Evolutionary conservation across 2,329 filamentous ascomycete genomes (phyloP), one percentile per base, ranked within the genome.

Genomic region (Xylaria sp.): DNA sequence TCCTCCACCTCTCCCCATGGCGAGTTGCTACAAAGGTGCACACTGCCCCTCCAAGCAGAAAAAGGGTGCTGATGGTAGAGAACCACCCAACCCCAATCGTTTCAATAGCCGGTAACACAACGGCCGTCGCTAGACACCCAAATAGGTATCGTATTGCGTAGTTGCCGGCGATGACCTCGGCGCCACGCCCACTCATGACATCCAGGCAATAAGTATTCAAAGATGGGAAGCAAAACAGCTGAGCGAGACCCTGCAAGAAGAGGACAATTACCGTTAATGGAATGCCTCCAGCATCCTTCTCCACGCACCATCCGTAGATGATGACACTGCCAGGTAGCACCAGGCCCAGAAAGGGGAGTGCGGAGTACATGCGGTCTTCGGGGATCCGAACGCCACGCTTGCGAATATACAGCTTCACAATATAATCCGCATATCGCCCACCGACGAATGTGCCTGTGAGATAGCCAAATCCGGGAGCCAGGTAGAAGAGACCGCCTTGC

Each of bases 181-280:
- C 88, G 52, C 89, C 89, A 37, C 87, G 83, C 1, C 85, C 84
- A 72, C 91, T 91, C 90, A 94, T 93, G 13, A 95, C 92, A 78
- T 96, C 92, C 50, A 96, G 81, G 77, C 92, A 94, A 80, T 96
- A 94, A 0, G 92, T 92, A 78, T 94, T 94, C 70, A 94, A 78
- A 57, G 87, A 89, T 0, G 91, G 91, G 75, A 94, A 94, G 74
- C 90, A 92, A 76, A 93, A 92, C 6, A 94, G 82, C 78, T 94
- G 91, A 0, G 89, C 90, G 0, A 94, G 85, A 1, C 92, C 92
- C 76, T 94, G 91, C 2, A 91, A 69, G 76, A 94, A 94, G 84
- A 94, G 90, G 74, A 89, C 88, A 8, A 94, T 84, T 1, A 94
- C 90, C 0, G 91, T 92, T 4, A 92, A 76, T 0, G 85, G 82